A percentile compares a stretch with the other conserved stretches of the same genome.
phyloP scores from a whole-genome alignment of 805 yeast genomes.

The Candida sonorensis region DNA sequence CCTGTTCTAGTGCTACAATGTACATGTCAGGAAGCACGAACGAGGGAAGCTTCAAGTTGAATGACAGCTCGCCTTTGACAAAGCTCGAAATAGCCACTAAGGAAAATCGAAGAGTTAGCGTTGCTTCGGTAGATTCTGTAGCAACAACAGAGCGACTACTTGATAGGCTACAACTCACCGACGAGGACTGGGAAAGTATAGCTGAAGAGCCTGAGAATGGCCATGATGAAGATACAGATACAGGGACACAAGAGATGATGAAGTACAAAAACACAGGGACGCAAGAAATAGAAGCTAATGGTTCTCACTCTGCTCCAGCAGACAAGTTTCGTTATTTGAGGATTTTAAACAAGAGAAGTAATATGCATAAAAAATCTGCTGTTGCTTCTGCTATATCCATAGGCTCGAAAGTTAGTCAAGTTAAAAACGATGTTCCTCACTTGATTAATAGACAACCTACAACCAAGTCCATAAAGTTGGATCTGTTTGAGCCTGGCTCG shows the following conservation, averaged over 20 bases:
- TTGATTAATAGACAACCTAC: slow-evolving; percentile 5
- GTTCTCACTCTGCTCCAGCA: slow-evolving; percentile 21
- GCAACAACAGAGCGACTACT: slow-evolving; percentile 27
- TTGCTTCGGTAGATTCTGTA: slow-evolving; percentile 20
- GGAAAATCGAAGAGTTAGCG: slow-evolving; percentile 12
- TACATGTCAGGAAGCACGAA: neutral
- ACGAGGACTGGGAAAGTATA: slow-evolving; percentile 22
- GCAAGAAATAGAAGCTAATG: too few relatives aligned
- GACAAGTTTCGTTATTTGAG: slow-evolving; percentile 25
- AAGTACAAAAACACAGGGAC: too few relatives aligned
- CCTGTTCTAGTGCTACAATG: neutral
- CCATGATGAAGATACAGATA: neutral
- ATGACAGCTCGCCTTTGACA: slow-evolving; percentile 8
- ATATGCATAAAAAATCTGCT: slow-evolving; percentile 11
- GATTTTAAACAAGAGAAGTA: slow-evolving; percentile 10
- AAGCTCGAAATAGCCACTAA: slow-evolving; percentile 4
- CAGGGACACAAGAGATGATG: too few relatives aligned
- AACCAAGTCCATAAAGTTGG: slow-evolving; percentile 13
- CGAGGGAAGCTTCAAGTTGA: neutral
- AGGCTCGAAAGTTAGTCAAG: slow-evolving; percentile 18
- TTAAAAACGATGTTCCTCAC: slow-evolving; percentile 9
- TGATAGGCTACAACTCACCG: slow-evolving; percentile 26
- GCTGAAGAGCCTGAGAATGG: slow-evolving; percentile 2
- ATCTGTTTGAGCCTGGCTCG: slow-evolving; percentile 3
- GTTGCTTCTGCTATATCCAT: slow-evolving; percentile 17